Evolutionary conservation across 176 grass and related monocot genomes (phyloP).

Genomic region (Ensete glaucum): DNA sequence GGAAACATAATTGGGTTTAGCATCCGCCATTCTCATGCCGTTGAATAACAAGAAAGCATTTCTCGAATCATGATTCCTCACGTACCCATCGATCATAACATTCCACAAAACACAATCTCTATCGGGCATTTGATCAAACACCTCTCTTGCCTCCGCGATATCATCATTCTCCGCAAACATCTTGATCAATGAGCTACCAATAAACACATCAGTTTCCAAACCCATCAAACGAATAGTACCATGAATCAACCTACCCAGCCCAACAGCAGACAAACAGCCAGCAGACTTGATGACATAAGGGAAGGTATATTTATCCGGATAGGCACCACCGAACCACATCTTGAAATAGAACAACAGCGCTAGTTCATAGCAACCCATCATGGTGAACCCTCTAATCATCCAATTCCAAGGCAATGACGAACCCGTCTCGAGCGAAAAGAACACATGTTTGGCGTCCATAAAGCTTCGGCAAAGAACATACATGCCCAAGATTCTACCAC

Average conservation of each 20-base stretch:
- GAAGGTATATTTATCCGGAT: constrained; percentile 53
- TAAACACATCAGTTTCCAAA: constrained; percentile 41
- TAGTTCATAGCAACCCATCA: constrained; percentile 31
- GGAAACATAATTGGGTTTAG: constrained; percentile 43
- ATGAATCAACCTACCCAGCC: constrained; percentile 54
- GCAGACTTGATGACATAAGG: constrained; percentile 74
- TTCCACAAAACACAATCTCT: constrained; percentile 77
- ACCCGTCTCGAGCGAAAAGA: constrained; percentile 35
- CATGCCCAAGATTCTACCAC: constrained; percentile 48
- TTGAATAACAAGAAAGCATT: constrained; percentile 33
- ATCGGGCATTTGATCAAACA: constrained; percentile 64
- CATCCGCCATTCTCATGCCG: constrained; percentile 32
- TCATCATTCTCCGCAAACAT: constrained; percentile 37
- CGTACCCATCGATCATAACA: constrained; percentile 64
- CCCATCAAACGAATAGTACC: constrained; percentile 34
- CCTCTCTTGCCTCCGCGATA: constrained; percentile 36
- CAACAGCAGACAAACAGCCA: constrained; percentile 38
- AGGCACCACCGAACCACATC: constrained; percentile 53
- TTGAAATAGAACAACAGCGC: constrained; percentile 70
- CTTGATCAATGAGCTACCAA: constrained; percentile 67
- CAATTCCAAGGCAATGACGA: constrained; percentile 78
- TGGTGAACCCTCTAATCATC: constrained; percentile 66
- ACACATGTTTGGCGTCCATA: constrained; percentile 42
- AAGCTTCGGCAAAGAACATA: constrained; percentile 66
- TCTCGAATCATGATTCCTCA: constrained; percentile 26